Base-by-base conservation (phyloP, 306 rosid genomes). In the Cicer pinnatifidum region DNA sequence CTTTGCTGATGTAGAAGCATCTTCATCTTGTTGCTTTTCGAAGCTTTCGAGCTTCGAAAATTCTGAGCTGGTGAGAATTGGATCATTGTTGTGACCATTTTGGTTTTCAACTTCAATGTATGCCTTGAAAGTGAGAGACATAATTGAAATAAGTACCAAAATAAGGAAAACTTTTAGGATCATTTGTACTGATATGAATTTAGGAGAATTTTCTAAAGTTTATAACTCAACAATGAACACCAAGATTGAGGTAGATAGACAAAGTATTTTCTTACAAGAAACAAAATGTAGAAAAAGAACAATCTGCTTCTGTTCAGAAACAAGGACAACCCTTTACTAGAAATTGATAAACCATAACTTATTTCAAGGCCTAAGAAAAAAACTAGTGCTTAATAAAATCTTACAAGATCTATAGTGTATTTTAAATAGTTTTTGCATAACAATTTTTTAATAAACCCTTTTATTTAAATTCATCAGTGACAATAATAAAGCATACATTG, bases 1-100 rank as follows among this genome's bases (percentile, higher is more conserved):
- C 85, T 86, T 67, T 50, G 13, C 43, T 43, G 70, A 80, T 39
- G 50, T 58, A 67, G 33, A 20, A 71, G 12, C 41, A 73, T 39
- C 79, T 57, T 20, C 59, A 10, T 67, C 19, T 48, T 56, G 75
- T 39, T 67, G 75, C 65, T 48, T 13, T 13, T 76, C 50, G 16
- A 33, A 44, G 57, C 9, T 40, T 7, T 11, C 2, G 13, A 2
- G n/a, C 50, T 43, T 44, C 9, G 67, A 44, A 50, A 53, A 16
- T 50, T 72, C 37, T 7, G 16, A 39, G 75, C 6, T 41, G 19
- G 71, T 28, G 58, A 74, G 71, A 74, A 51, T 40, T 20, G 75
- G 47, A 67, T 40, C 60, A 7, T 68, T 67, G 65, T 9, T 39
- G 71, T 23, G 51, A 68, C 63, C 47, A 37, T 67, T 74, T 39